Evolutionary conservation across 768 basidiomycete species (phyloP), one percentile per base, ranked within the genome.

Genomic region (Boletellus ananiceps): DNA sequence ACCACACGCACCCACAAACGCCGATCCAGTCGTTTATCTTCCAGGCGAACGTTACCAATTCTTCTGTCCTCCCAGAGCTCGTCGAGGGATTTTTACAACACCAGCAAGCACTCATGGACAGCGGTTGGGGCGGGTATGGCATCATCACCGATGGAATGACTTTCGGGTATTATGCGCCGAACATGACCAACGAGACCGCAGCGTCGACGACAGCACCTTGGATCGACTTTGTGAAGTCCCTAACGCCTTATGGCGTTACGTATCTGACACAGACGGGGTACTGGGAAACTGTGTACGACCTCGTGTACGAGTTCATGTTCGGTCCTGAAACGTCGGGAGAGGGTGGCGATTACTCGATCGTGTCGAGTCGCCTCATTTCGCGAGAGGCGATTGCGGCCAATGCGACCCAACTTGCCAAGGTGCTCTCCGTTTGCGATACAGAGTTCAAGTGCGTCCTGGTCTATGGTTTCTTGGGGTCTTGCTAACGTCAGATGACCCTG

Each of bases 51-150:
- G 62, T 68, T 37, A 59, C 72, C 0, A 65, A 69, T 8, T 53
- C 63, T 2, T 59, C 62, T 4, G 49, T 55, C 1, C 59, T 69
- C 0, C 46, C 62, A 14, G 59, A 58, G 0, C 60, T 75, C 27
- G 48, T 68, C 7, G 67, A 70, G 0, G 70, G 69, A 42, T 63
- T 72, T 23, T 39, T 76, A 19, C 70, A 57, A 19, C 52, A 66
- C 16, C 69, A 65, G 27, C 66, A 69, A 0, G 49, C 58, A 3
- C 57, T 76, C n/a, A 65, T 74, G 0, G 71, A 78, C 34, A 60
- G 60, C 2, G 73, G 72, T 1, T 79, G 74, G 77, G 71, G 71
- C 3, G 75, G 74, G 2, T 76, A 71, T 38, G 55, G 60, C 52
- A 0, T 0, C 1, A 19, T 61, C 29, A 40, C 42, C 3, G 39